Evolutionary conservation across 768 basidiomycete species (phyloP), one percentile per base, ranked within the genome.

Genomic region (Pilatotrama ljubarskyi): DNA sequence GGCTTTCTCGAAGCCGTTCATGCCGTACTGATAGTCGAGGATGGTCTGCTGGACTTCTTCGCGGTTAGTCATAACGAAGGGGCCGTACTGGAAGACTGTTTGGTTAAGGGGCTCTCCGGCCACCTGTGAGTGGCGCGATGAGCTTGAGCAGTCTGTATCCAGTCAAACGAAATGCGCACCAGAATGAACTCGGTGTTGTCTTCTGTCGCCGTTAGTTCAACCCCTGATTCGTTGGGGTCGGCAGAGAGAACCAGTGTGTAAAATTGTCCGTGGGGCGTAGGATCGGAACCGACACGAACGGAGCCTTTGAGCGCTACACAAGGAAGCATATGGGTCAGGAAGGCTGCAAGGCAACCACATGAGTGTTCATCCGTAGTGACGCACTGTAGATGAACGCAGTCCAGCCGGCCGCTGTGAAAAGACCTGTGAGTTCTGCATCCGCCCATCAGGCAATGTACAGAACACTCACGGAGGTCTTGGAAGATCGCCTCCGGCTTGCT

Each of bases 71-170:
- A 95, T 88, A 15, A 96, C 95, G 68, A 92, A 91, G 7, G 91
- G 91, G 4, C 90, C 91, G 64, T 93, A 87, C 68, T 96, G 95
- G 60, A 91, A 81, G 11, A 98, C 91, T 0, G 84, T 81, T 72
- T 98, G 95, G 62, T 95, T 84, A 5, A 98, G 80, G 14, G 95
- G 93, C 74, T 95, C 90, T 17, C 91, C 95, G 5, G 95, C 86
- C 62, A 89, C 80, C 90, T 88, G n/a, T 36, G 4, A n/a, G 17
- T 18, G 18, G 20, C 13, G 8, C 10, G 32, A 36, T 38, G 13
- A 9, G 11, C 17, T 51, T 1, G 11, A 10, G 14, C 2, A 5
- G 1, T 3, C 9, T 14, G 9, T 22, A n/a, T 17, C 5, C 17
- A 47, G 36, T 20, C 35, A 24, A 17, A 3, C 1, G n/a, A 13